phyloP scores from a whole-genome alignment of 768 basidiomycete genomes.

The Obba rivulosa region DNA sequence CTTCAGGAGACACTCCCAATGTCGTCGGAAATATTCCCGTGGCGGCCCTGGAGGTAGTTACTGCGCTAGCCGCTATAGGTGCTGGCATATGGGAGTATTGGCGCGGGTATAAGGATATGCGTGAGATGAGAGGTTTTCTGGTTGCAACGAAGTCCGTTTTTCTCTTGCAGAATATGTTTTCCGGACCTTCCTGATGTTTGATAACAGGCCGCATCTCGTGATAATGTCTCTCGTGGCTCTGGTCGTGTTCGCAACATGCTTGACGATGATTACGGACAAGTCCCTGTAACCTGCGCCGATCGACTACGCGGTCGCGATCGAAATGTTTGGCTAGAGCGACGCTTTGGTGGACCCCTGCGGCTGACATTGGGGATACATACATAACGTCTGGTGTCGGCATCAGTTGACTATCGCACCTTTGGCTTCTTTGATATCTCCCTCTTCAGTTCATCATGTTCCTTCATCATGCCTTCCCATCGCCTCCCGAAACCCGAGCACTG shows the following conservation, averaged over 20 bases:
- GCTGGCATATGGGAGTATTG: conserved; percentile 68
- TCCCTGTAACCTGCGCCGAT: too few relatives aligned
- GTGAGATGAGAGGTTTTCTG: conserved; percentile 55
- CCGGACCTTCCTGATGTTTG: background rate
- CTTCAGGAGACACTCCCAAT: conserved; percentile 17
- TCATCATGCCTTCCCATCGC: too few relatives aligned
- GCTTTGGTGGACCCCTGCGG: too few relatives aligned
- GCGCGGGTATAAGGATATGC: conserved; percentile 49
- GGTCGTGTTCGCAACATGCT: conserved; percentile 22
- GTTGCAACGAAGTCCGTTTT: conserved; percentile 47
- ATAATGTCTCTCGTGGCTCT: conserved; percentile 19
- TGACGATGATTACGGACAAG: conserved; percentile 12
- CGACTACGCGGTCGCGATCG: too few relatives aligned
- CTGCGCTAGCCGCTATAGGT: conserved; percentile 47
- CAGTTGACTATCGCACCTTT: too few relatives aligned
- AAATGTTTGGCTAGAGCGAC: too few relatives aligned
- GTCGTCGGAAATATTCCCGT: conserved; percentile 35
- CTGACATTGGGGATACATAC: too few relatives aligned
- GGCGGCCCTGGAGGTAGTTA: conserved; percentile 46
- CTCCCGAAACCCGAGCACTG: too few relatives aligned
- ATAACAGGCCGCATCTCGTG: conserved; percentile 22
- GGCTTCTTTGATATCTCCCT: too few relatives aligned
- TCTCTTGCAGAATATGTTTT: background rate
- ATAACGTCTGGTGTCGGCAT: too few relatives aligned
- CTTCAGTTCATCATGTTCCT: too few relatives aligned